Base-by-base conservation (phyloP, 768 basidiomycete species). In the Holtermannia corniformis region DNA sequence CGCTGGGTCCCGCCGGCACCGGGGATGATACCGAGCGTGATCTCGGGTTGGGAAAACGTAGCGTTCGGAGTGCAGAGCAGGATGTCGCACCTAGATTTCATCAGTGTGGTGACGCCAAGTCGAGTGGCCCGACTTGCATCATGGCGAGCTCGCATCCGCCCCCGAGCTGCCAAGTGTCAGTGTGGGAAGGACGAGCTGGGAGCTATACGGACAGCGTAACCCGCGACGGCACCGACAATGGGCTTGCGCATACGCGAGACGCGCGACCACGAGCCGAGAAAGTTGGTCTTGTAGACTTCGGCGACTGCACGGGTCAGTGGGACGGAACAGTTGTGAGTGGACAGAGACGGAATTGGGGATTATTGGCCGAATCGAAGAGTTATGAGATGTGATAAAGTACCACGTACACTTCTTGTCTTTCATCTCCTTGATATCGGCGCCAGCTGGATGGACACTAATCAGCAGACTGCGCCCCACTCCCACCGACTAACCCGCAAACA, bases 341-440 rank as follows among this genome's bases (percentile, higher is more conserved):
- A n/a, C n/a, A n/a, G n/a, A n/a, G n/a, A n/a, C n/a, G n/a, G n/a
- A n/a, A n/a, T n/a, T n/a, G n/a, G n/a, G n/a, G n/a, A n/a, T n/a
- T n/a, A n/a, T n/a, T n/a, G n/a, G n/a, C n/a, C n/a, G n/a, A n/a
- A n/a, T n/a, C n/a, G n/a, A n/a, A n/a, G n/a, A n/a, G n/a, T n/a
- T 43, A 32, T 5, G 32, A 7, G 16, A 20, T 23, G 41, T 23
- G 32, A 16, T 1, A 19, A 22, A 19, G 14, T 27, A 13, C 7
- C 28, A 73, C 81, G 67, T 64, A 90, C 89, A 95, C 54, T 82
- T 76, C 74, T 91, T 91, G 75, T 92, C 87, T 73, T 90, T 91
- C 93, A 97, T 97, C 75, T 97, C 91, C 76, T 95, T 96, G 75
- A 99, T 96, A 73, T 99, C 93, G 20, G 93, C 93, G 2, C 93